A percentile compares a stretch with the other conserved stretches of the same genome.
Evolutionary conservation across 352 stramenopile species (phyloP).

Genomic region (Blastocystis sp.): DNA sequence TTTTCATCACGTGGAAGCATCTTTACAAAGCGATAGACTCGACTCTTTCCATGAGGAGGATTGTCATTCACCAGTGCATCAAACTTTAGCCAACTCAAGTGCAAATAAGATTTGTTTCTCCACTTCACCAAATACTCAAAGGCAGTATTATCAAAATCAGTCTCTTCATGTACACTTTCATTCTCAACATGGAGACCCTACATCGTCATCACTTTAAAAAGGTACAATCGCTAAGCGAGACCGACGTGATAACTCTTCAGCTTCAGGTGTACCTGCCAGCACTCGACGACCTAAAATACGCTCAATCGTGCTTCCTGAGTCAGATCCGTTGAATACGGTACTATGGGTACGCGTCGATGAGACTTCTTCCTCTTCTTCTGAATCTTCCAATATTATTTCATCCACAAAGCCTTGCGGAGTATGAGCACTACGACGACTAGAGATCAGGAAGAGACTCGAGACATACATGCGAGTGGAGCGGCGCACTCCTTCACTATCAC

Average conservation of each 20-base stretch:
- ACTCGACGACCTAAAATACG: constrained; percentile 57
- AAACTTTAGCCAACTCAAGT: constrained; percentile 81
- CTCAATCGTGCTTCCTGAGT: constrained; percentile 33
- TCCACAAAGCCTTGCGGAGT: background rate
- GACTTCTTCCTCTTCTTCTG: constrained; percentile 18
- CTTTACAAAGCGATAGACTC: constrained; percentile 52
- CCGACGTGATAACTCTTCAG: constrained; percentile 7
- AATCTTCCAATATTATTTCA: constrained; percentile 4
- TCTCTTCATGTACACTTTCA: background rate
- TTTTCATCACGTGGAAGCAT: constrained; percentile 43
- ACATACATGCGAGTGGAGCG: background rate
- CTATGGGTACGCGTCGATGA: background rate
- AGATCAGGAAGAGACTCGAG: background rate
- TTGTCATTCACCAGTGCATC: constrained; percentile 35
- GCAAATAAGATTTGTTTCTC: constrained; percentile 88
- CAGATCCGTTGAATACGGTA: background rate
- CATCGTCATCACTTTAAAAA: background rate
- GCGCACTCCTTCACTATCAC: background rate
- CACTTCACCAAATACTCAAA: constrained; percentile 94
- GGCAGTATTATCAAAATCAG: background rate
- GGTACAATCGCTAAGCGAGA: constrained; percentile 33
- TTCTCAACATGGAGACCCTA: constrained; percentile 1
- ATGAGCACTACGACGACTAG: background rate
- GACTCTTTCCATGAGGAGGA: constrained; percentile 45
- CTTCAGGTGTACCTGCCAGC: background rate